These are phyloP conservation scores for Sherardia arvensis DNA, from an alignment of 257 asterid genomes.

Conservation along the genomic window DNA sequence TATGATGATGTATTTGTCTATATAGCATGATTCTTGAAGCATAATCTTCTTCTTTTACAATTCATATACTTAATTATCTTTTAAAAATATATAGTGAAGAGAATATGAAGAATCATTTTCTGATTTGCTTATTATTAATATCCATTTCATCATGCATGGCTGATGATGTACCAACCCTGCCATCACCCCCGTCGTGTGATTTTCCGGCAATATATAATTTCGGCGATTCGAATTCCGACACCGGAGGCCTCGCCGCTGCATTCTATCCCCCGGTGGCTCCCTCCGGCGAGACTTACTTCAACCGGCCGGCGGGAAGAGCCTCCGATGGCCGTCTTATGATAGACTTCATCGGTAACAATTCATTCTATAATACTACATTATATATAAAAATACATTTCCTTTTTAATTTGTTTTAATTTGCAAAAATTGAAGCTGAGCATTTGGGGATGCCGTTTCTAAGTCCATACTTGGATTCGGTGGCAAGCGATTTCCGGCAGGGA, in stretches of 20 bases:
- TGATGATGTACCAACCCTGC: not conserved
- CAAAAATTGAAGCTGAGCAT: conserved; percentile 37
- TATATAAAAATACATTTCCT: too few species aligned
- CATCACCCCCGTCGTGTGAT: conserved; percentile 15
- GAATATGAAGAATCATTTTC: not conserved
- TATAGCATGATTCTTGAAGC: not conserved
- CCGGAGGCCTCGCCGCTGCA: conserved; percentile 50
- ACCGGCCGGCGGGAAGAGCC: conserved; percentile 41
- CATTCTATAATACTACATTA: too few species aligned
- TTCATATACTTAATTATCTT: too few species aligned
- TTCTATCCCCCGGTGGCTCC: conserved; percentile 40
- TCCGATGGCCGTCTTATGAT: conserved; percentile 63
- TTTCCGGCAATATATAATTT: conserved; percentile 53
- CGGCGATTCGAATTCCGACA: conserved; percentile 68
- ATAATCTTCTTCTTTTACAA: too few species aligned
- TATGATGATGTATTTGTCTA: too few species aligned
- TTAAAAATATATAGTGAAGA: too few species aligned
- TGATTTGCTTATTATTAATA: not conserved
- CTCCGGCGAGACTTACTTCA: conserved; percentile 42
- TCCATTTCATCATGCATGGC: conserved; percentile 4
- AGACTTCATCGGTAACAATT: conserved; percentile 58
- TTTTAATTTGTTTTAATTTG: too few species aligned
- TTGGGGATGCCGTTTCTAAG: conserved; percentile 48
- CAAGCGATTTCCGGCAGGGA: conserved; percentile 41
- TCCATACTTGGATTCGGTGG: conserved; percentile 58